Conservation (phyloP, 768 basidiomycete genomes). For the Antrodiella citrinella region DNA sequence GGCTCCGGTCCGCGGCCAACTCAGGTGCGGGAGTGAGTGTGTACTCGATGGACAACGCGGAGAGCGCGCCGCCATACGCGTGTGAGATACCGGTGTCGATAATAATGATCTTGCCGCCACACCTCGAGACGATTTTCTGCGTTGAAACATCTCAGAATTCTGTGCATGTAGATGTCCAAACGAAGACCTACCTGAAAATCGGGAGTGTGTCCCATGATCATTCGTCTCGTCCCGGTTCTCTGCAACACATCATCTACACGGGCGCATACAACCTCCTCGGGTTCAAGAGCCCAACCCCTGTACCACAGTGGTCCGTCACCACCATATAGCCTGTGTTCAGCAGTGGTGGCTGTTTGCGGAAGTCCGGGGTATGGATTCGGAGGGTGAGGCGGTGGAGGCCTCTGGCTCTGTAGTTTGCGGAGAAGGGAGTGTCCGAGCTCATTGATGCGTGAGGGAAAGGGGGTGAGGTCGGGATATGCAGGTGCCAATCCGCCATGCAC, state of each 20-base stretch:
- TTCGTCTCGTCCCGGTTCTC: slow-evolving; percentile 73
- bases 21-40: slow-evolving; percentile 54
- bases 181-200: slow-evolving; percentile 53
- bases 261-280: slow-evolving; percentile 60
- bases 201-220: slow-evolving; percentile 98
- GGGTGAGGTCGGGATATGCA: slow-evolving; percentile 62
- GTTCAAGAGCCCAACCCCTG: slow-evolving; percentile 80
- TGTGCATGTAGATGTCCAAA: background rate
- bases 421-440: slow-evolving; percentile 62
- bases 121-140: slow-evolving; percentile 75
- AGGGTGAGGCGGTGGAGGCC: slow-evolving; percentile 69
- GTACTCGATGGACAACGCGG: slow-evolving; percentile 83
- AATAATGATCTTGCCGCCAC: slow-evolving; percentile 87
- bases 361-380: slow-evolving; percentile 69
- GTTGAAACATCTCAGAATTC: background rate
- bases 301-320: slow-evolving; percentile 89
- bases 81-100: slow-evolving; percentile 97
- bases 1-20: slow-evolving; percentile 9
- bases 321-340: slow-evolving; percentile 67
- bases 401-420: slow-evolving; percentile 54
- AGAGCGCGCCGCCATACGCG: slow-evolving; percentile 90
- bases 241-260: slow-evolving; percentile 64
- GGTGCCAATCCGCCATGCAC: slow-evolving; percentile 90
- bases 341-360: slow-evolving; percentile 52
- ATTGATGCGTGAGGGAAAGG: slow-evolving; percentile 84